Evolutionary conservation across 345 rosid species (phyloP).

Genomic region (Brassica rapa): DNA sequence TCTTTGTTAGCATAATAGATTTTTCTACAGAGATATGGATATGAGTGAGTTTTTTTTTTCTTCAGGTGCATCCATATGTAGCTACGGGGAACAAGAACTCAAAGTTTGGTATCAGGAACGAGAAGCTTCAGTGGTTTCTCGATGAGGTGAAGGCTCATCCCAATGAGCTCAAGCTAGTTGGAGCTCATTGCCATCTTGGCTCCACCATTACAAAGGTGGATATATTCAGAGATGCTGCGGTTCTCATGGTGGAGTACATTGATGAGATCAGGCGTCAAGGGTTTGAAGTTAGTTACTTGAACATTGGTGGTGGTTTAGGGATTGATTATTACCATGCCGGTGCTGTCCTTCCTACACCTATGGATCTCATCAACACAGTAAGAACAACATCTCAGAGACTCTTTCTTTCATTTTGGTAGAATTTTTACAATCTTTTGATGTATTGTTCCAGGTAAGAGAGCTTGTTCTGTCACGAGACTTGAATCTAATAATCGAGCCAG

Average conservation of each 20-base stretch:
- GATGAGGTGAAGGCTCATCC: conserved; percentile 92
- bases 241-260: conserved; percentile 85
- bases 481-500: conserved; percentile 91
- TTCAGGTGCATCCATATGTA: conserved; percentile 94
- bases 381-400: conserved; percentile 36
- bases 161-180: conserved; percentile 86
- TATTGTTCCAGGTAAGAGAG: conserved; percentile 66
- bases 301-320: conserved; percentile 98
- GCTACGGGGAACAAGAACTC: conserved; percentile 98
- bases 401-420: conserved; percentile 11
- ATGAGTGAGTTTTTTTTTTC: neutral
- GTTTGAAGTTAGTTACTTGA: conserved; percentile 83
- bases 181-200: conserved; percentile 98
- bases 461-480: conserved; percentile 73
- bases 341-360: conserved; percentile 86
- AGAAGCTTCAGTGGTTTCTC: conserved; percentile 98
- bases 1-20: neutral
- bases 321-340: conserved; percentile 89
- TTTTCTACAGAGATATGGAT: neutral
- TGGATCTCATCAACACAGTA: conserved; percentile 92
- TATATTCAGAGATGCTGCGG: conserved; percentile 93
- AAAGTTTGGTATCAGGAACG: conserved; percentile 97
- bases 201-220: conserved; percentile 99
- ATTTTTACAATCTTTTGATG: neutral
- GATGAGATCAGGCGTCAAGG: conserved; percentile 88